Conservation (phyloP, 441 rosid genomes). For the Omphalea diandra region DNA sequence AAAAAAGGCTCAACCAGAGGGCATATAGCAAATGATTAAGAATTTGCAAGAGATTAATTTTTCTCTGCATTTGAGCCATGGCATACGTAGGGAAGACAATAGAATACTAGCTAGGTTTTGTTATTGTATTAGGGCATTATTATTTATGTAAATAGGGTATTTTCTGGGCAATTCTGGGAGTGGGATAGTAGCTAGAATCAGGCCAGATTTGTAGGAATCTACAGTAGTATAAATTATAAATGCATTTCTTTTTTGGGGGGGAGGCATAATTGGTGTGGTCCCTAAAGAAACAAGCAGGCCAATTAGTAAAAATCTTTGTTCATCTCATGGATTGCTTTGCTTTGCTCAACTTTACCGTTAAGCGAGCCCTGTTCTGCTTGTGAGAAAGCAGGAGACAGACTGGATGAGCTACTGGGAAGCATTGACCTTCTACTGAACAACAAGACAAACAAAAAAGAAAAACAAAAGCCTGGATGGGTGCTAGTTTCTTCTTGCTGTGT, state of each 20-base stretch:
- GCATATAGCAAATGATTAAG: too few species aligned
- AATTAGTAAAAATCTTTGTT: neutral
- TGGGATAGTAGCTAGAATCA: conserved; percentile 11
- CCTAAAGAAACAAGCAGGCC: conserved; percentile 15
- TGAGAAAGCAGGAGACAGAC: conserved; percentile 12
- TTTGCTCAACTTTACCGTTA: conserved; percentile 11
- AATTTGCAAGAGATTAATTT: too few species aligned
- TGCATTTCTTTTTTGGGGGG: too few species aligned
- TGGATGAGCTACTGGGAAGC: neutral
- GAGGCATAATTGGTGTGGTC: conserved; percentile 25
- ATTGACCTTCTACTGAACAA: neutral
- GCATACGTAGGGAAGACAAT: neutral
- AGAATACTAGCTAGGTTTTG: conserved; percentile 20
- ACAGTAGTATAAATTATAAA: conserved; percentile 8
- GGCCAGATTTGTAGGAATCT: conserved; percentile 6
- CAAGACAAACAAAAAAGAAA: neutral
- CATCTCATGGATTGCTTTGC: too few species aligned
- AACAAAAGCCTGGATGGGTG: neutral
- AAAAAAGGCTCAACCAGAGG: neutral
- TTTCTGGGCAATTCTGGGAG: conserved; percentile 9
- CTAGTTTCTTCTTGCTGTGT: too few species aligned
- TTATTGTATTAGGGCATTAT: conserved; percentile 8
- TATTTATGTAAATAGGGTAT: conserved; percentile 8
- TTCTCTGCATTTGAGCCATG: too few species aligned
- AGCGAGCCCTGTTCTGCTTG: conserved; percentile 15